A percentile compares a stretch with the other conserved stretches of the same genome.
Evolutionary conservation across 2,329 filamentous ascomycete species (phyloP).

Genomic region (Thielaviopsis euricoi): DNA sequence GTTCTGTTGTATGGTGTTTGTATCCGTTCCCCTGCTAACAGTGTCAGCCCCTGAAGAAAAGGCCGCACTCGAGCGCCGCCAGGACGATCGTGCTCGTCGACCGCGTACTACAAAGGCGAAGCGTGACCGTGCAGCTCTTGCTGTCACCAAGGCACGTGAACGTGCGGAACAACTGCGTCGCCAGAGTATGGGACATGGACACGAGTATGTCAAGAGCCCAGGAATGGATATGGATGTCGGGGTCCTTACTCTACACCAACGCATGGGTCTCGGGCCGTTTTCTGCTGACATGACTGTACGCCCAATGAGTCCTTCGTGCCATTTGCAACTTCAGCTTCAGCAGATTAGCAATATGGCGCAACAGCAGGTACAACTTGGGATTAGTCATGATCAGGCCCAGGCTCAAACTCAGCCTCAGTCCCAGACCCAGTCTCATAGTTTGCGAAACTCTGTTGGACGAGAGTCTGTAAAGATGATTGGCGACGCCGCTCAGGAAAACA

Average conservation of each 20-base stretch:
- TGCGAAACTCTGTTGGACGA: background rate
- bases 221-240: background rate
- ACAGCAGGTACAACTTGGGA: no score
- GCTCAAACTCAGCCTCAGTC: no score
- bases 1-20: no score
- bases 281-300: background rate
- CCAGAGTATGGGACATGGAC: background rate
- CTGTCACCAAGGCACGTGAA: slow-evolving; percentile 9
- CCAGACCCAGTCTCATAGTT: no score
- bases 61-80: slow-evolving; percentile 8
- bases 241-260: background rate
- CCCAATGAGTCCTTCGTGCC: background rate
- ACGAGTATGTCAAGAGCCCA: background rate
- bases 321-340: background rate
- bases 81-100: slow-evolving; percentile 11
- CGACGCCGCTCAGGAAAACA: background rate
- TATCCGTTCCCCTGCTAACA: background rate
- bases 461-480: background rate
- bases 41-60: slow-evolving; percentile 9
- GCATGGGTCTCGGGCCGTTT: background rate
- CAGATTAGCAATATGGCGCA: background rate
- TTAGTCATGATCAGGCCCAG: no score
- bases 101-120: slow-evolving; percentile 12
- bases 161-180: slow-evolving; percentile 4
- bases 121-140: slow-evolving; percentile 10